Evolutionary conservation across 2,329 filamentous ascomycete species (phyloP), one percentile per base, ranked within the genome.

Genomic region (Colletotrichum sidae): DNA sequence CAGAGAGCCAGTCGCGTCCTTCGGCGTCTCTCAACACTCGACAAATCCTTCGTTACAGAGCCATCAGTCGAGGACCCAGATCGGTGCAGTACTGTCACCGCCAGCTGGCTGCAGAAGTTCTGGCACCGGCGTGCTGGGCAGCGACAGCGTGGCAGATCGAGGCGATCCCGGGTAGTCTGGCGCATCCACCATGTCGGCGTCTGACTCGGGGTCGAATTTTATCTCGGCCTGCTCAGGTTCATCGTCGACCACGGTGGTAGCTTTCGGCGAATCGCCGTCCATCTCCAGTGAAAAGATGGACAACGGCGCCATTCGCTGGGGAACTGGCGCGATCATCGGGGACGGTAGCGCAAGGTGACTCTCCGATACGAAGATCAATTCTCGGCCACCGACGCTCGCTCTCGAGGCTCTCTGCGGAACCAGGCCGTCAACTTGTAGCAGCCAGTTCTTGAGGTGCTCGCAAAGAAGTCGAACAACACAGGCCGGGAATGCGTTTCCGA

Each of bases 401-500:
- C 58, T 55, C 12, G 34, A 10, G 10, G 39, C 35, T 38, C 47
- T 10, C 11, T 46, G 12, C 2, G 63, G 25, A 4, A 37, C 33
- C 13, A 67, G n/a, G 5, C 76, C 73, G 58, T 88, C 85, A 17
- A 79, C 71, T 1, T 73, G 67, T 12, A 85, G 72, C 1, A 88
- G 71, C 77, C 80, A 85, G 8, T 73, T 67, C 15, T 80, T 74
- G 8, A 88, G 70, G 53, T 86, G 83, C n/a, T 73, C 72, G 67
- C 84, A 87, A 0, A 88, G 70, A 0, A 82, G 75, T 34, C 77
- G 76, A 3, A 87, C 87, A 0, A 85, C 83, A 35, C 78, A 78
- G 0, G 92, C 87, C 0, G 93, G 91, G 13, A 95, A 93, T 0
- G 92, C 92, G 71, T 96, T 95, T 0, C 92, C 92, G 68, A 95